Evolutionary conservation across 768 basidiomycete species (phyloP).

Genomic region (Mycena galopus): DNA sequence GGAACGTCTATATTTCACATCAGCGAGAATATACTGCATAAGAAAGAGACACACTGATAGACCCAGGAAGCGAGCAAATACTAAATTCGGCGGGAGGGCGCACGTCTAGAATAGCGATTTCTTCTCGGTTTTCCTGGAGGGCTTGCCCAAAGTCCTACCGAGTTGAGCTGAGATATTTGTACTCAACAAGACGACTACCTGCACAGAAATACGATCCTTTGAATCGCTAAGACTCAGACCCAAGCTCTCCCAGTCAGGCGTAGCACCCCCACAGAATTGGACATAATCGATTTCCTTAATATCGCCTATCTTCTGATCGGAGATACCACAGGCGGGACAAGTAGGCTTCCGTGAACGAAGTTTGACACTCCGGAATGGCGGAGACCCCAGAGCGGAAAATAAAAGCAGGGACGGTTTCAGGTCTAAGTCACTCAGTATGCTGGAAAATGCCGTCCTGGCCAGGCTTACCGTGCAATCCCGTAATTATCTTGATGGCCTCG

Average conservation of each 20-base stretch:
- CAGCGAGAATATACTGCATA: conserved; percentile 12
- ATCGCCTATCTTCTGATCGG: conserved; percentile 55
- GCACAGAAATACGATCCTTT: conserved; percentile 57
- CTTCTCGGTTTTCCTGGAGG: conserved; percentile 22
- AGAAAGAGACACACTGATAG: conserved; percentile 67
- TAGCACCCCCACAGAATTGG: conserved; percentile 84
- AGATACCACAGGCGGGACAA: conserved; percentile 82
- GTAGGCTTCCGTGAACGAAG: conserved; percentile 77
- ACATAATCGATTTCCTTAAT: conserved; percentile 82
- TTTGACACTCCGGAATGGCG: conserved; percentile 87
- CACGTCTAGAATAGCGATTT: conserved; percentile 77
- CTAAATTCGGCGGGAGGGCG: conserved; percentile 84
- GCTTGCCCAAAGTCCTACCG: conserved; percentile 41
- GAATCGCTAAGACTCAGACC: conserved; percentile 61
- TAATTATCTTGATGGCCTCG: conserved; percentile 86
- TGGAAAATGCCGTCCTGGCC: background rate
- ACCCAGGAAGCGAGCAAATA: conserved; percentile 84
- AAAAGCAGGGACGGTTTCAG: conserved; percentile 74
- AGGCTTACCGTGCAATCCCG: conserved; percentile 71
- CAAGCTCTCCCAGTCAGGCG: conserved; percentile 72
- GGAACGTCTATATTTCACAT: conserved; percentile 73
- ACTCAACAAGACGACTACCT: conserved; percentile 48
- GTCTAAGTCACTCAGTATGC: conserved; percentile 53
- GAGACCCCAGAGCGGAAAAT: conserved; percentile 76
- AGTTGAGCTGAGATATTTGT: background rate